Evolutionary conservation across 2,329 filamentous ascomycete species (phyloP), one percentile per base, ranked within the genome.

Genomic region (Harringtonia aguacate): DNA sequence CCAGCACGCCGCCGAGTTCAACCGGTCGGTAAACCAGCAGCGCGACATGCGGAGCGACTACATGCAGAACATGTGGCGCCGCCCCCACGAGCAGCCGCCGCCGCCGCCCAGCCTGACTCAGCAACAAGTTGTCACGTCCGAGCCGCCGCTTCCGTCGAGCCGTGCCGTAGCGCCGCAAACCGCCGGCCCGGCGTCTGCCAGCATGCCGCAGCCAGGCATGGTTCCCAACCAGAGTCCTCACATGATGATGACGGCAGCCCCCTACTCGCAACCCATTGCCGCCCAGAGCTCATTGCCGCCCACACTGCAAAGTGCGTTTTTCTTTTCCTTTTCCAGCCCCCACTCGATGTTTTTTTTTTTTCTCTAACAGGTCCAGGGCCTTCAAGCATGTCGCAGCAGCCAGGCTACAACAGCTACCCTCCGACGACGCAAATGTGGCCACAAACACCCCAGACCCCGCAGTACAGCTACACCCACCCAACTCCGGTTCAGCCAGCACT

Each of bases 1-100:
- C 24, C 79, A 86, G 41, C 86, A 94, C 50, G 84, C 90, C 17
- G 86, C 87, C 46, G 90, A 97, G 53, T 94, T 84, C 66, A 97
- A 90, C 66, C 87, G 92, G 55, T 75, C 77, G 38, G 71, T 97
- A 41, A 87, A 84, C 56, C 77, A 84, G 53, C 84, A 89, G 61
- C 82, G 90, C 46, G 79, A 79, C 33, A 81, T 84, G 63, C 84
- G 92, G 46, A 77, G 73, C 47, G 81, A 89, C 46, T 94, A 87
- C 53, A 70, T 94, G 51, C 81, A 90, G 44, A 80, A 79, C 44
- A 75, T 88, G 51, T 97, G 89, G 84, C 77, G 83, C 51, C 76
- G 84, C 48, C 82, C 85, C 12, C 88, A 94, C 52, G 87, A 95
- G 58, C 79, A 84, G 47, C 80, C 86, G 22, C 41, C 46, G 5